Evolutionary conservation across 2,329 filamentous ascomycete genomes (phyloP), one percentile per base, ranked within the genome.

Genomic region (Aureobasidium subglaciale): DNA sequence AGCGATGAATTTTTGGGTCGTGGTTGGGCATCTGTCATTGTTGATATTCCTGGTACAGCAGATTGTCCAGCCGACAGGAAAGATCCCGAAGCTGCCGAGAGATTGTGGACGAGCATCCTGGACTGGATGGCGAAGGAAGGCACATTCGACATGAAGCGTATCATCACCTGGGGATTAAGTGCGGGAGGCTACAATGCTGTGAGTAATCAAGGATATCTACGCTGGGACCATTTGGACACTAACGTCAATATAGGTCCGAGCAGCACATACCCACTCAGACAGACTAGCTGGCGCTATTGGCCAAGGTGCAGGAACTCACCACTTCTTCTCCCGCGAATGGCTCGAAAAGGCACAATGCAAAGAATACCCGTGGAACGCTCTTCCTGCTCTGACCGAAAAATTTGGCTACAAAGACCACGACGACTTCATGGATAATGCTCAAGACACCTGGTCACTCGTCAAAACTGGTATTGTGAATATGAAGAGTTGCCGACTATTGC

Each of bases 141-240:
- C 1, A 64, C 71, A 27, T 82, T 86, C 62, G 78, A 87, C 64
- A 79, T 79, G 75, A 61, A 63, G 1, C 76, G 74, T 30, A 70
- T 88, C 7, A 68, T 83, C 58, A 79, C 77, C 43, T 87, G 84
- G 84, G 85, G 84, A 0, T 70, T 87, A 30, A 84, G 80, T 60
- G 75, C 79, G 0, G 85, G 85, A 27, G 84, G 84, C 0, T 87
- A 86, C 73, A 86, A 87, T 68, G 84, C 84, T 18, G 74, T 84
- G 34, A 49, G 20, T 35, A 41, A 8, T 24, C 6, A 4, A 29
- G 3, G n/a, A n/a, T n/a, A n/a, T 18, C 5, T 18, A 18, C 16
- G 2, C 4, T 42, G 1, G 10, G 6, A 13, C 11, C 13, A 16
- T 43, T 43, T n/a, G n/a, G 6, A 3, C 3, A 34, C 25, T 37